A percentile compares a stretch with the other conserved stretches of the same genome.
These are phyloP conservation scores for Gastroboletus turbinatus DNA, from an alignment of 1,284 basidiomycete genomes.

Conservation along the genomic window DNA sequence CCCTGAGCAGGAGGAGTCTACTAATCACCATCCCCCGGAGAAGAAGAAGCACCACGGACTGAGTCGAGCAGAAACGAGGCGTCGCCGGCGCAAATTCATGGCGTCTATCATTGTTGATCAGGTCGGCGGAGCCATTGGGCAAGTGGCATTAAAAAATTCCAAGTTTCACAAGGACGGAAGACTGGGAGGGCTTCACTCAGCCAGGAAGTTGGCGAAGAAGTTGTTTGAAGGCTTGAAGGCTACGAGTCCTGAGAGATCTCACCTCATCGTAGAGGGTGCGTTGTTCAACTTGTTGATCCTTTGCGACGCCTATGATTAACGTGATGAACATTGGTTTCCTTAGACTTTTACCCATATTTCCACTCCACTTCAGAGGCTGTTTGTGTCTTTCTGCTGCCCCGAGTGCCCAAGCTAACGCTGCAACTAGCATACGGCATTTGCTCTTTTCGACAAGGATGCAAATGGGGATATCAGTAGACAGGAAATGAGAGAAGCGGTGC, in stretches of 20 bases:
- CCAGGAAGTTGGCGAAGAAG: slow-evolving; percentile 71
- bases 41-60: slow-evolving; percentile 19
- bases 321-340: slow-evolving; percentile 5
- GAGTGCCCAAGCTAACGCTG: slow-evolving; percentile 5
- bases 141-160: slow-evolving; percentile 68
- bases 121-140: slow-evolving; percentile 66
- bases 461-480: slow-evolving; percentile 80
- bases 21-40: slow-evolving; percentile 16
- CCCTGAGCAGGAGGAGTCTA: slow-evolving; percentile 20
- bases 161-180: slow-evolving; percentile 57
- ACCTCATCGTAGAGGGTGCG: slow-evolving; percentile 66
- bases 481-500: slow-evolving; percentile 85
- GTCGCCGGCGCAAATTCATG: slow-evolving; percentile 52
- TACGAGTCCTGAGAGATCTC: slow-evolving; percentile 53
- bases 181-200: slow-evolving; percentile 62
- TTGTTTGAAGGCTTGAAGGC: slow-evolving; percentile 70
- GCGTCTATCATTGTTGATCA: slow-evolving; percentile 69
- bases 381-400: slow-evolving; percentile 26
- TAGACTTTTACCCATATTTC: slow-evolving; percentile 80
- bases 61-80: slow-evolving; percentile 39
- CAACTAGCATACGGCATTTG: slow-evolving; percentile 66
- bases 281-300: neutral
- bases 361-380: slow-evolving; percentile 69
- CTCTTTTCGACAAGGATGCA: slow-evolving; percentile 78
- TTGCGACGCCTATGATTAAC: neutral